Conservation (phyloP, 2,329 filamentous ascomycete genomes). For the Sarocladium brachiariae region DNA sequence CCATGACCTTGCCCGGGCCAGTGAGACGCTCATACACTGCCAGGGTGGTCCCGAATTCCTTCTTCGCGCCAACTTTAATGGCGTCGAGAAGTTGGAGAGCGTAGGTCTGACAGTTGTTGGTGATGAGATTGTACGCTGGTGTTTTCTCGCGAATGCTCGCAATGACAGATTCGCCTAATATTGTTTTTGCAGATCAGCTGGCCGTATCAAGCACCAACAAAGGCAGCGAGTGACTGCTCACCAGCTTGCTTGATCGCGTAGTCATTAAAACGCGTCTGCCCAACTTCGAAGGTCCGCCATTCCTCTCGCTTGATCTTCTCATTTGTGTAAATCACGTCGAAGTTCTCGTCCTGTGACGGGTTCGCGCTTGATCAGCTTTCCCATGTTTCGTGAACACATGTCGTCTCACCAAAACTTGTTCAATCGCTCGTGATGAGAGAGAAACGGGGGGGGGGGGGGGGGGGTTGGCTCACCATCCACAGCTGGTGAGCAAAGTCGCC, state of each 20-base stretch:
- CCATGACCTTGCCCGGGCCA: constrained; percentile 41
- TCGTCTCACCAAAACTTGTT: neutral
- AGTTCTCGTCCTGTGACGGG: constrained; percentile 39
- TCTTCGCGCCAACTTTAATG: constrained; percentile 42
- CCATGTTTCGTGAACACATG: neutral
- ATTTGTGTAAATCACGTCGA: constrained; percentile 52
- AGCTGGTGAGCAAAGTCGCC: constrained; percentile 49
- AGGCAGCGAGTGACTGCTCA: constrained; percentile 18
- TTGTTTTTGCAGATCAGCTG: neutral
- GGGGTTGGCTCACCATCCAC: constrained; percentile 54
- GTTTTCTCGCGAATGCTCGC: constrained; percentile 40
- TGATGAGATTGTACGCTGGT: constrained; percentile 50
- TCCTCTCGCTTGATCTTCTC: constrained; percentile 36
- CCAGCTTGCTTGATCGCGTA: constrained; percentile 43
- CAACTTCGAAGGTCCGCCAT: constrained; percentile 45
- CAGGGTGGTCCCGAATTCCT: constrained; percentile 46
- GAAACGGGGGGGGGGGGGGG: too few relatives aligned
- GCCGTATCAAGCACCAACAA: neutral
- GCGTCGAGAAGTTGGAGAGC: constrained; percentile 46
- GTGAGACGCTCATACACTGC: constrained; percentile 45
- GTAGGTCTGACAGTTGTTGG: constrained; percentile 55
- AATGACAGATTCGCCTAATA: constrained; percentile 44
- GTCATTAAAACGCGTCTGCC: constrained; percentile 47
- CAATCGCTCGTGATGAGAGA: neutral
- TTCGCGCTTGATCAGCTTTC: neutral